phyloP scores from a whole-genome alignment of 2,329 filamentous ascomycete species.

The Pochonia chlamydosporia region DNA sequence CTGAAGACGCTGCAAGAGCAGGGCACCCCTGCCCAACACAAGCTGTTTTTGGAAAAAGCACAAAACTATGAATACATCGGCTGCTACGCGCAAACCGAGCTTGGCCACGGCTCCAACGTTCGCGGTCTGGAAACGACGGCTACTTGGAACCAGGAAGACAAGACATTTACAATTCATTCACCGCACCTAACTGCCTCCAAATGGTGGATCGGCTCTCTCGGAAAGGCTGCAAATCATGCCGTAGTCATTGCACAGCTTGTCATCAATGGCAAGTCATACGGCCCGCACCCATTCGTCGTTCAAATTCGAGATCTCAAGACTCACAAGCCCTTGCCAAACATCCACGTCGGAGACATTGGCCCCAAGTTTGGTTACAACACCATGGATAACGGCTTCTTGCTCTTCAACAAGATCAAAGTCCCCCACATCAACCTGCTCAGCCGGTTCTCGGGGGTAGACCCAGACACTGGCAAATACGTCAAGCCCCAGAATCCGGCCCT shows the following conservation, averaged over 20 bases:
- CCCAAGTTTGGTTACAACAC: conserved; percentile 76
- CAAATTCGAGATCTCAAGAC: conserved; percentile 67
- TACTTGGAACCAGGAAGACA: conserved; percentile 66
- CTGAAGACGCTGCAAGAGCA: conserved; percentile 60
- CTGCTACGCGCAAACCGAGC: conserved; percentile 76
- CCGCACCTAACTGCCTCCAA: conserved; percentile 71
- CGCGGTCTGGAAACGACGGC: conserved; percentile 67
- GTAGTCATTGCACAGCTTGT: conserved; percentile 75
- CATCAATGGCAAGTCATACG: conserved; percentile 61
- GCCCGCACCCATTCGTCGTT: conserved; percentile 73
- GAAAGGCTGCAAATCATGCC: conserved; percentile 69
- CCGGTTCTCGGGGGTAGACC: conserved; percentile 64
- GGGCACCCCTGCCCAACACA: conserved; percentile 66
- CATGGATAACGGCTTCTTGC: conserved; percentile 76
- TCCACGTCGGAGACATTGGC: conserved; percentile 75
- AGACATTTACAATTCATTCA: conserved; percentile 70
- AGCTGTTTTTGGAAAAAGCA: conserved; percentile 64
- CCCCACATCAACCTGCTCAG: conserved; percentile 70
- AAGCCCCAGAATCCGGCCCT: conserved; percentile 61
- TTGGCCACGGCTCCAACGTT: conserved; percentile 75
- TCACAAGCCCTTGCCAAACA: conserved; percentile 60
- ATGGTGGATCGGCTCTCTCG: conserved; percentile 80
- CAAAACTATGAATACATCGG: conserved; percentile 67
- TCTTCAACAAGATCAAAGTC: conserved; percentile 68
- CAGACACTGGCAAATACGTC: conserved; percentile 61